phyloP scores from a whole-genome alignment of 495 filamentous ascomycete species.

The Viridothelium virens region DNA sequence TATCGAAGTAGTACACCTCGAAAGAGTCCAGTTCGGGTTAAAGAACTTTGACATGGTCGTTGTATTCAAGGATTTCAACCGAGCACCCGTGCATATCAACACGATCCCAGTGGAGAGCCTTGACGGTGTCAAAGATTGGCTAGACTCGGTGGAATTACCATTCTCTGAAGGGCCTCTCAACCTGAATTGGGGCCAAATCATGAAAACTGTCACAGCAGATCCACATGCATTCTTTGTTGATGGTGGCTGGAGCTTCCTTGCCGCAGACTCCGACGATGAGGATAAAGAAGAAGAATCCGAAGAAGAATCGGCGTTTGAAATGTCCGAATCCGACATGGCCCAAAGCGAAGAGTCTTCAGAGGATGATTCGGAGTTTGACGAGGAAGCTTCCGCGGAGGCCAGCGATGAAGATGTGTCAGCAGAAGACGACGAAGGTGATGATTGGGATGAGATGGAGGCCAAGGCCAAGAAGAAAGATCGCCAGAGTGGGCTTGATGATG shows the following conservation, averaged over 20 bases:
- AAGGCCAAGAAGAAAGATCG: constrained; percentile 84
- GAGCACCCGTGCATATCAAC: constrained; percentile 85
- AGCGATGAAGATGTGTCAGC: constrained; percentile 46
- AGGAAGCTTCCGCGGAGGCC: constrained; percentile 71
- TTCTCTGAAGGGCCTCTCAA: constrained; percentile 94
- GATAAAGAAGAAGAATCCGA: constrained; percentile 72
- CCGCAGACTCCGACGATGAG: constrained; percentile 80
- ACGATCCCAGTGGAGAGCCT: constrained; percentile 94
- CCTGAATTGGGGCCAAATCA: constrained; percentile 96
- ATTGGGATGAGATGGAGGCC: constrained; percentile 86
- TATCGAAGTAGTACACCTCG: constrained; percentile 92
- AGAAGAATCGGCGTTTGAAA: constrained; percentile 78
- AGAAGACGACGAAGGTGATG: constrained; percentile 77
- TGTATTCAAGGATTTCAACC: constrained; percentile 92
- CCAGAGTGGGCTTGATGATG: constrained; percentile 64
- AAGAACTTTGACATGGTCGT: constrained; percentile 99
- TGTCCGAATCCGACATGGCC: constrained; percentile 73
- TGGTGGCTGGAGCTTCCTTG: constrained; percentile 91
- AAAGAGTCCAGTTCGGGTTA: constrained; percentile 94
- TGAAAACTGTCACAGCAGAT: constrained; percentile 95
- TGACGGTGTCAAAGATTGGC: constrained; percentile 95
- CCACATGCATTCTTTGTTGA: constrained; percentile 91
- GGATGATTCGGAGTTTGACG: constrained; percentile 88
- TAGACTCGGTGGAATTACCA: constrained; percentile 88
- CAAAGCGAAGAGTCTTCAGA: constrained; percentile 71